Base-by-base conservation (phyloP, 1,284 basidiomycete species). In the Ustilago sp. region DNA sequence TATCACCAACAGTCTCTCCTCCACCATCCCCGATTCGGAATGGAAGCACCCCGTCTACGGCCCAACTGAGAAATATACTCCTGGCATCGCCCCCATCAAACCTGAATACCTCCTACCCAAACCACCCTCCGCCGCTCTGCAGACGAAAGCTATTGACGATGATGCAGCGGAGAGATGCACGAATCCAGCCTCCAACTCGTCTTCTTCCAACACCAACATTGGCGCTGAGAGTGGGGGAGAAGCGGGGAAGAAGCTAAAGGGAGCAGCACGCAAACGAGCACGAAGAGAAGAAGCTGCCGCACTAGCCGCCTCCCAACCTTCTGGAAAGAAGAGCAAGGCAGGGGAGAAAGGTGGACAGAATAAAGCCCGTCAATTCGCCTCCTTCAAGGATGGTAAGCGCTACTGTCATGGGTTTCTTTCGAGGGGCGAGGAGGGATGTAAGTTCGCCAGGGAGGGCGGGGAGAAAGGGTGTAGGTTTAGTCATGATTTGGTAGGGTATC, bases 401-500 rank as follows among this genome's bases (percentile, higher is more conserved):
- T 59, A 59, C 19, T 77, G 67, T 36, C 71, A 68, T 23, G 68
- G 52, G 8, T 77, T 78, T 8, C 48, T 72, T n/a, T 52, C 61
- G 8, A 39, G 50, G 11, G 75, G 70, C 13, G 61, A 63, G n/a
- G 56, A 65, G 0, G 70, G 74, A 5, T 77, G 75, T 41, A 77
- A 63, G 54, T 77, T 77, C 36, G 57, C 41, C 9, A 50, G 48
- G 19, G 68, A 64, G 19, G 58, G 52, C 0, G 68, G 48, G 28
- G 70, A 64, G 19, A 54, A 48, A 1, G 68, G 59, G 5, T 98
- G 95, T 83, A 90, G 91, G 39, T 93, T 90, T 83, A 91, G 90
- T 3, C 96, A 98, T 85, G 92, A 94, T 80, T 88, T 95, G 68
- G 80, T 88, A 3, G 88, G 88, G 3, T 98, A 97, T 86, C 90